Conservation (phyloP, 1,284 basidiomycete genomes). For the Entoloma clypeatum region DNA sequence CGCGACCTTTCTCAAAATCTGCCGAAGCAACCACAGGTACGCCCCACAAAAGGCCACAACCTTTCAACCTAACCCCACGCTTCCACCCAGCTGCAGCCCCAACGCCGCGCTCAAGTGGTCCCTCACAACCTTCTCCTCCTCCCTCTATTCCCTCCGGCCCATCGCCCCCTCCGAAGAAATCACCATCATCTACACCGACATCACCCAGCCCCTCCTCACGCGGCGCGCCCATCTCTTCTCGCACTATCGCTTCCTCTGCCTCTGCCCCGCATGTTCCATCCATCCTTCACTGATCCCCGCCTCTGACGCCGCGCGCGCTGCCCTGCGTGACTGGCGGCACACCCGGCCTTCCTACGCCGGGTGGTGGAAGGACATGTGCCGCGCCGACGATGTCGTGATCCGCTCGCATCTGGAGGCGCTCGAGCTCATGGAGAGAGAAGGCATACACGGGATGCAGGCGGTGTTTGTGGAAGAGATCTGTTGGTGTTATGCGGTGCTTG, state of each 20-base stretch:
- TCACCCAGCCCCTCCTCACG: slow-evolving; percentile 24
- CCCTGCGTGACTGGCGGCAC: slow-evolving; percentile 31
- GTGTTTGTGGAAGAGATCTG: slow-evolving; percentile 35
- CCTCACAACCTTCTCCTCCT: slow-evolving; percentile 27
- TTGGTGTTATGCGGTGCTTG: slow-evolving; percentile 34
- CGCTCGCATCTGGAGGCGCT: slow-evolving; percentile 32
- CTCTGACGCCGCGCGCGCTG: slow-evolving; percentile 25
- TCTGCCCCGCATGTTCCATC: slow-evolving; percentile 31
- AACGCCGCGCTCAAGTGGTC: slow-evolving; percentile 38
- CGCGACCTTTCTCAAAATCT: slow-evolving; percentile 33
- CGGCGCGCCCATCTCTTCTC: slow-evolving; percentile 26
- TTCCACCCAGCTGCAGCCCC: slow-evolving; percentile 32
- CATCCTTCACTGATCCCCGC: slow-evolving; percentile 19
- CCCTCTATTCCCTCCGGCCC: slow-evolving; percentile 33
- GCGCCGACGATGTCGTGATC: slow-evolving; percentile 34
- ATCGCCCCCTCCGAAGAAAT: slow-evolving; percentile 36
- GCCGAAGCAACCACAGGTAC: slow-evolving; percentile 37
- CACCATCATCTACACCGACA: slow-evolving; percentile 36
- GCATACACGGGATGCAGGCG: slow-evolving; percentile 32
- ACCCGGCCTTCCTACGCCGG: slow-evolving; percentile 33
- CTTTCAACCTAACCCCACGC: not conserved
- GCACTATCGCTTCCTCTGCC: slow-evolving; percentile 34
- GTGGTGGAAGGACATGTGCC: slow-evolving; percentile 35
- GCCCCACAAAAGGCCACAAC: not conserved
- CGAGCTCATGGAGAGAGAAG: slow-evolving; percentile 32